phyloP scores from a whole-genome alignment of 1,284 basidiomycete genomes.

The Cutaneotrichosporon daszewskae region DNA sequence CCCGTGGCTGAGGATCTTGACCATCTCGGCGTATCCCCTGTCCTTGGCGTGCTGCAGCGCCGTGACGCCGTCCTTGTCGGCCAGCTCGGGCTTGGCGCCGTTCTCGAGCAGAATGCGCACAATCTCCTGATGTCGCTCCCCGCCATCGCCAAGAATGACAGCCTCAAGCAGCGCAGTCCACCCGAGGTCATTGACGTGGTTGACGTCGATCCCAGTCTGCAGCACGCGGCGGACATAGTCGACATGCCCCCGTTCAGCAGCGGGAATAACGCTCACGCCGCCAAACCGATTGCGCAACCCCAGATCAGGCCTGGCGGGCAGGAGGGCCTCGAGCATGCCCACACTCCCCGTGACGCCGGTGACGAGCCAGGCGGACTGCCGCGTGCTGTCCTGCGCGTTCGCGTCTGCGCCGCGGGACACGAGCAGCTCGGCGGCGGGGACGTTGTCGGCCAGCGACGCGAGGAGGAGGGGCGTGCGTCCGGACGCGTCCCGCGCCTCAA shows the following conservation, averaged over 20 bases:
- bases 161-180: constrained; percentile 13
- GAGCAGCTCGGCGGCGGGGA: constrained; percentile 3
- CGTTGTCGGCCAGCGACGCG: constrained; percentile 5
- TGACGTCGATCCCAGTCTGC: constrained; percentile 7
- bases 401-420: constrained; percentile 6
- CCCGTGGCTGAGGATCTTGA: no score
- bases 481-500: neutral
- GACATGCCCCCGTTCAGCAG: constrained; percentile 11
- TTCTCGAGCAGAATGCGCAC: constrained; percentile 3
- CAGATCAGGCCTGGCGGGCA: constrained; percentile 5
- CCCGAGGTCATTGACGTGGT: constrained; percentile 12
- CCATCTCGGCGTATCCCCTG: constrained; percentile 4
- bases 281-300: constrained; percentile 9
- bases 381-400: constrained; percentile 2
- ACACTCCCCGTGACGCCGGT: constrained; percentile 13
- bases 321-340: constrained; percentile 6
- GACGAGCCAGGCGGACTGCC: constrained; percentile 9
- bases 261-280: constrained; percentile 11
- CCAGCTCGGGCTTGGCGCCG: constrained; percentile 3
- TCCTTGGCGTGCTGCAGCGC: constrained; percentile 5
- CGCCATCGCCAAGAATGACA: constrained; percentile 13
- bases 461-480: constrained; percentile 7
- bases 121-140: constrained; percentile 2
- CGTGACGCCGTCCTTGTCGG: constrained; percentile 9
- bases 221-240: constrained; percentile 8